phyloP scores from a whole-genome alignment of 352 stramenopile genomes.

The Vaucheria bursata region DNA sequence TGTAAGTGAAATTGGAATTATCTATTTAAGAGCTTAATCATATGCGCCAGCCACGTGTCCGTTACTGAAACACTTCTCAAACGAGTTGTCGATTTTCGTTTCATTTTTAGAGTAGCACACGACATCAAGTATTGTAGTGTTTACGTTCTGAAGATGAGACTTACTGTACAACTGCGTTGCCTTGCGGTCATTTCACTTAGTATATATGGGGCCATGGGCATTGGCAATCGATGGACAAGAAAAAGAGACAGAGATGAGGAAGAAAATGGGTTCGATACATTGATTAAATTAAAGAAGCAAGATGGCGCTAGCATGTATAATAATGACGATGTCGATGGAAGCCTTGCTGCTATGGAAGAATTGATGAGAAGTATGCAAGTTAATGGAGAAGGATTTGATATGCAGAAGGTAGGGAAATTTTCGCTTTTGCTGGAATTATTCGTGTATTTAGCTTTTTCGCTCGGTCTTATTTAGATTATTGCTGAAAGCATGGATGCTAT shows the following conservation, averaged over 20 bases:
- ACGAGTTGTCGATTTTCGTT: too few species aligned
- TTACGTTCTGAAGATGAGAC: too few species aligned
- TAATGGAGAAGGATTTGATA: neutral
- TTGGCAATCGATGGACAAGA: neutral
- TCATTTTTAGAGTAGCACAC: too few species aligned
- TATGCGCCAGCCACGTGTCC: too few species aligned
- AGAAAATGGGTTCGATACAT: neutral
- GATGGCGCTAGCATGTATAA: neutral
- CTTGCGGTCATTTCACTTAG: neutral
- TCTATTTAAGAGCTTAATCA: too few species aligned
- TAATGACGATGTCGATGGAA: neutral
- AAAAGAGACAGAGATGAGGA: neutral
- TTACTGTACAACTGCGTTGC: too few species aligned
- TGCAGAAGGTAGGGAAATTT: slow-evolving; percentile 3
- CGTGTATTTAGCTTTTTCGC: neutral
- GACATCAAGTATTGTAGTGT: too few species aligned
- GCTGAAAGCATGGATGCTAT: neutral
- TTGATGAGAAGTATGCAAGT: neutral
- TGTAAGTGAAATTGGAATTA: too few species aligned
- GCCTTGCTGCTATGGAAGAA: neutral
- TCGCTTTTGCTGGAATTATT: neutral
- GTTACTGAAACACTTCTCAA: too few species aligned
- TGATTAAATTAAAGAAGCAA: neutral
- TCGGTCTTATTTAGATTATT: neutral
- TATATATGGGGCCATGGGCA: neutral